These are phyloP conservation scores for Pisolithus thermaeus DNA, from an alignment of 1,284 basidiomycete genomes.

Conservation along the genomic window DNA sequence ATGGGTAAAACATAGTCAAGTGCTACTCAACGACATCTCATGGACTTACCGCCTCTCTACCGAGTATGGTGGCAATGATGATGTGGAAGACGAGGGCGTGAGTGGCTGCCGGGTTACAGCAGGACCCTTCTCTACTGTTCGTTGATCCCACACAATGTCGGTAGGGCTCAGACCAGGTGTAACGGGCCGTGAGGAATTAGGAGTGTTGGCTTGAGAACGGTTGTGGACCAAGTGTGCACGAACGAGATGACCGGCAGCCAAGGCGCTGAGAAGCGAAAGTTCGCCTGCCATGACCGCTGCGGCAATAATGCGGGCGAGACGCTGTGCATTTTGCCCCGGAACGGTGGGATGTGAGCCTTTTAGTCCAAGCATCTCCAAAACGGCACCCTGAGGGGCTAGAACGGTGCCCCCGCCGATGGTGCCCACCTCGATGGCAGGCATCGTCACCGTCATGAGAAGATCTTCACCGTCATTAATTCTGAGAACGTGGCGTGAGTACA, in stretches of 20 bases:
- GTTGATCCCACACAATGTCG: slow-evolving; percentile 18
- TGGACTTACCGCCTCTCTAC: slow-evolving; percentile 20
- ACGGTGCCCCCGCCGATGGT: slow-evolving; percentile 96
- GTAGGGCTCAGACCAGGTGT: slow-evolving; percentile 42
- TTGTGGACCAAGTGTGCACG: slow-evolving; percentile 87
- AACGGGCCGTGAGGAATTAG: slow-evolving; percentile 57
- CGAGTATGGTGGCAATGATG: slow-evolving; percentile 27
- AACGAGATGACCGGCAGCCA: slow-evolving; percentile 90
- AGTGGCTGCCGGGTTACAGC: slow-evolving; percentile 9
- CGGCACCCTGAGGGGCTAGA: slow-evolving; percentile 81
- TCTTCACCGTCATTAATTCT: slow-evolving; percentile 88
- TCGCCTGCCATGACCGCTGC: slow-evolving; percentile 95
- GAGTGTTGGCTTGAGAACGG: slow-evolving; percentile 64
- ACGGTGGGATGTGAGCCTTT: slow-evolving; percentile 78
- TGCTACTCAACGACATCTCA: neutral
- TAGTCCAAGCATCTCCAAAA: slow-evolving; percentile 90
- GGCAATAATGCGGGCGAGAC: slow-evolving; percentile 82
- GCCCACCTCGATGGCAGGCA: slow-evolving; percentile 96
- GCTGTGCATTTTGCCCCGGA: slow-evolving; percentile 85
- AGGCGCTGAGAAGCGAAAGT: slow-evolving; percentile 80
- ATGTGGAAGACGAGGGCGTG: slow-evolving; percentile 26
- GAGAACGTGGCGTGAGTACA: slow-evolving; percentile 6
- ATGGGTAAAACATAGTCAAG: neutral
- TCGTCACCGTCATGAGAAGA: slow-evolving; percentile 85
- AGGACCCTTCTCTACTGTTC: slow-evolving; percentile 6